Base-by-base conservation (phyloP, 345 rosid genomes). In the Camelina laxa region DNA sequence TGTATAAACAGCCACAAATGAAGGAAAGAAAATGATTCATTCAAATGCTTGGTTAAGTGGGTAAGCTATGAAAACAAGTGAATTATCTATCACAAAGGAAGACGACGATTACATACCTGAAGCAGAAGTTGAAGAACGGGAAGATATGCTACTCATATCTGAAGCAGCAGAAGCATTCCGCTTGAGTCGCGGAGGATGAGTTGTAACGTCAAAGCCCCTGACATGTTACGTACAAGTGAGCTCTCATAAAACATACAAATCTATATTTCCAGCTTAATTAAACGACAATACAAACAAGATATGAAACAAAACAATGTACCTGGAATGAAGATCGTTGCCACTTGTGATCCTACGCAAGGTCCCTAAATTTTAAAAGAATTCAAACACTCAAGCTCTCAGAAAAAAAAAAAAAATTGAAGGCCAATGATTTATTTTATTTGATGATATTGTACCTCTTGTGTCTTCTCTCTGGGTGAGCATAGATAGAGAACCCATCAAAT, bases 81-180 rank as follows among this genome's bases (percentile, higher is more conserved):
- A 24, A 38, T 13, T 38, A 38, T 9, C 12, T 38, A 38, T 38
- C 41, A 38, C 41, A 4, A 38, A 38, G 41, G 4, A 10, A 38
- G 41, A 10, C 41, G 41, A 10, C 4, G 12, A 38, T 68, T 51
- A n/a, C 74, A 60, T 22, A 91, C 97, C 93, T 81, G 84, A 64
- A 83, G 57, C 82, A 70, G 79, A 38, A 22, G 70, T 27, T 56
- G 78, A 9, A 62, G 75, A 82, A 65, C 71, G 80, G 16, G 91
- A 88, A 79, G 90, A 79, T 36, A 80, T 39, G 73, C 90, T 86
- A 73, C 94, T 85, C 36, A 81, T 82, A 76, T 95, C 97, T 54
- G 93, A 91, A 66, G 89, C 82, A 39, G 87, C 82, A 30, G 97
- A 92, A 76, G 88, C 83, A 78, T 87, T 90, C 75, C 96, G 85